Evolutionary conservation across 2,329 filamentous ascomycete genomes (phyloP), one percentile per base, ranked within the genome.

Genomic region (Colletotrichum sp.): DNA sequence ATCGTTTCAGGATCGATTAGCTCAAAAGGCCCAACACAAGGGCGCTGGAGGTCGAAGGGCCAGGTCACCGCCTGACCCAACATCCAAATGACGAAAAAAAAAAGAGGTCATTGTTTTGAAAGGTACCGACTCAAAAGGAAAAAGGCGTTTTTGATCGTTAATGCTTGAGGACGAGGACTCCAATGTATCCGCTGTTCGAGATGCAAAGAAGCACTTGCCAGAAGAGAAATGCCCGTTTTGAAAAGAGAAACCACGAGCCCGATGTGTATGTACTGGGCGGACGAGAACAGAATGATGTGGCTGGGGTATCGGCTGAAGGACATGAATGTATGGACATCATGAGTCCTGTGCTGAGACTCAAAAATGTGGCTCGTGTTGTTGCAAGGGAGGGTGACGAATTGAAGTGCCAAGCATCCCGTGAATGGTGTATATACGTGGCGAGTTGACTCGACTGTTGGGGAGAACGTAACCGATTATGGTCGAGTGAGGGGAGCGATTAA

Each of bases 401-500:
- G 68, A 78, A 78, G 52, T 75, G 67, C 63, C 75, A 75, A 36
- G 68, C 57, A 64, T 67, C 24, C 65, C 66, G 24, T 34, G 59
- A 44, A 44, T 52, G 65, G 49, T 67, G 26, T 76, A 76, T 77
- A 67, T 76, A 72, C 70, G 65, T 64, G 74, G 73, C 73, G 65
- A 49, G 59, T 44, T 59, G 26, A 76, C 73, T 72, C 73, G 71
- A 75, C 65, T 39, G 57, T 32, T 49, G 44, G 34, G n/a, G 74
- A 52, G 26, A 62, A 69, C 32, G 49, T n/a, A 62, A 49, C 36
- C 60, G 30, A 75, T 76, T 76, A 76, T 64, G 49, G 65, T 70
- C 34, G 71, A 75, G 73, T 72, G 34, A 39, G 16, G 30, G 34
- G 66, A 60, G 52, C 21, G 21, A 83, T 78, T 85, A 78, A 28